Evolutionary conservation across 2,329 filamentous ascomycete species (phyloP).

Genomic region (Pseudogymnoascus sp.): DNA sequence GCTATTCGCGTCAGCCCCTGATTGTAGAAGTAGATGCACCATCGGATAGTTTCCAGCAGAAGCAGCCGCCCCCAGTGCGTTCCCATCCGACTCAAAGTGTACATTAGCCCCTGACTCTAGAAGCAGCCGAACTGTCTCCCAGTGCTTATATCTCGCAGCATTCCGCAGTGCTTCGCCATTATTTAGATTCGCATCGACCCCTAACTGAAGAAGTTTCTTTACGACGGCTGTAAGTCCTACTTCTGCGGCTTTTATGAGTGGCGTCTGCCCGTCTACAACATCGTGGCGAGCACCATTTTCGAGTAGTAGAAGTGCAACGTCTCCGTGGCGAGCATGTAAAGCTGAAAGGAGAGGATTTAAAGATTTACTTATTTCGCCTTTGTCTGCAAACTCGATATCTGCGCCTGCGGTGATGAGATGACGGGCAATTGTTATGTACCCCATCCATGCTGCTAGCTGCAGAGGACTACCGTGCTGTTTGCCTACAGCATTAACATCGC

Average conservation of each 20-base stretch:
- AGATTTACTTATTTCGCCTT: too few species aligned
- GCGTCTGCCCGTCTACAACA: background rate
- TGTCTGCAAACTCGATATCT: too few species aligned
- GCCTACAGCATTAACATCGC: background rate
- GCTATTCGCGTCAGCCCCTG: slow-evolving; percentile 3
- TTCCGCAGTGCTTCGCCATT: too few species aligned
- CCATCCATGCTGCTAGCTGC: background rate
- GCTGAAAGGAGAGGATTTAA: background rate
- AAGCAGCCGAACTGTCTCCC: slow-evolving; percentile 12
- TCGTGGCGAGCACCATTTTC: background rate
- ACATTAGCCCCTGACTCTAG: slow-evolving; percentile 8
- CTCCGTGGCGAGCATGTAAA: rapidly evolving
- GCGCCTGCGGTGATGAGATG: background rate
- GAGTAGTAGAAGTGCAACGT: background rate
- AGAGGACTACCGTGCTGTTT: background rate
- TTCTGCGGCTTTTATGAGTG: slow-evolving; percentile 22
- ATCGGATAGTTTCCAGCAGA: background rate
- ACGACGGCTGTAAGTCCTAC: slow-evolving; percentile 30
- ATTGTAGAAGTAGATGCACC: slow-evolving; percentile 12
- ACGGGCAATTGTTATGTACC: background rate
- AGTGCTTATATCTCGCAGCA: too few species aligned
- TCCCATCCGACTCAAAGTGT: background rate
- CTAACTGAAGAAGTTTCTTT: slow-evolving; percentile 26
- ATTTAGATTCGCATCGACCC: too few species aligned
- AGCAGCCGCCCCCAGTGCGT: slow-evolving; percentile 1